Conservation (phyloP, 2,329 filamentous ascomycete species). For the Peltaster fructicola region DNA sequence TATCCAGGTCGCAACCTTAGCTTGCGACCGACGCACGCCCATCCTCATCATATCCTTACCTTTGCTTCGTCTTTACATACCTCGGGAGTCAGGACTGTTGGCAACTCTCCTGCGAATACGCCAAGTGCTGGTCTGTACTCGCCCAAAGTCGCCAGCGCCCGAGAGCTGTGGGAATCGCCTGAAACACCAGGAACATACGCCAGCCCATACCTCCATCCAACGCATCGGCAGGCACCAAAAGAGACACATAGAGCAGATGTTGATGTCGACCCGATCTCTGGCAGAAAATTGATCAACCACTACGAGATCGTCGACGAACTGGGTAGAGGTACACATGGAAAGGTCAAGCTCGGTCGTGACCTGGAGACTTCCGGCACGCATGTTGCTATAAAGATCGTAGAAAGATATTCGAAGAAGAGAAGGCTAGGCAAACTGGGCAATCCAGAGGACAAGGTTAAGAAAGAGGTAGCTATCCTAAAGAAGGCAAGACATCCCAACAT, state of each 20-base stretch:
- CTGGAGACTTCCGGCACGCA: conserved; percentile 49
- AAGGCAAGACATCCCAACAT: conserved; percentile 97
- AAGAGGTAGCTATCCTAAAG: conserved; percentile 94
- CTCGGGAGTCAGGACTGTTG: conserved; percentile 24
- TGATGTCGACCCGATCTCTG: conserved; percentile 73
- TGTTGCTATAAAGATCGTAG: conserved; percentile 97
- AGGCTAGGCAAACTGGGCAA: conserved; percentile 63
- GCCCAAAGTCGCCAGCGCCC: conserved; percentile 14
- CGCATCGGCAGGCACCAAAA: conserved; percentile 31
- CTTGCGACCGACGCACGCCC: conserved; percentile 24
- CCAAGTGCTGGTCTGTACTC: conserved; percentile 28
- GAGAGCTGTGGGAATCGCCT: conserved; percentile 14
- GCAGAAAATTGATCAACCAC: conserved; percentile 91
- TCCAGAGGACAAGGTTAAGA: conserved; percentile 69
- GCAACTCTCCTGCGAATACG: conserved; percentile 29
- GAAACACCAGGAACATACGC: conserved; percentile 26
- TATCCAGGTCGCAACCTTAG: conserved; percentile 24
- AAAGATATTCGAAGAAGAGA: conserved; percentile 82
- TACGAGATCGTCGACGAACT: conserved; percentile 96
- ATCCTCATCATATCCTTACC: conserved; percentile 24
- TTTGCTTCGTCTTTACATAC: conserved; percentile 23
- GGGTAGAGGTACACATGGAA: conserved; percentile 87
- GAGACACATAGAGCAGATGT: conserved; percentile 76
- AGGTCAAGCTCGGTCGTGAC: conserved; percentile 87
- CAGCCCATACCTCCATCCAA: conserved; percentile 32